Evolutionary conservation across 2,329 filamentous ascomycete species (phyloP), one percentile per base, ranked within the genome.

Genomic region (Scedosporium aurantiacum): DNA sequence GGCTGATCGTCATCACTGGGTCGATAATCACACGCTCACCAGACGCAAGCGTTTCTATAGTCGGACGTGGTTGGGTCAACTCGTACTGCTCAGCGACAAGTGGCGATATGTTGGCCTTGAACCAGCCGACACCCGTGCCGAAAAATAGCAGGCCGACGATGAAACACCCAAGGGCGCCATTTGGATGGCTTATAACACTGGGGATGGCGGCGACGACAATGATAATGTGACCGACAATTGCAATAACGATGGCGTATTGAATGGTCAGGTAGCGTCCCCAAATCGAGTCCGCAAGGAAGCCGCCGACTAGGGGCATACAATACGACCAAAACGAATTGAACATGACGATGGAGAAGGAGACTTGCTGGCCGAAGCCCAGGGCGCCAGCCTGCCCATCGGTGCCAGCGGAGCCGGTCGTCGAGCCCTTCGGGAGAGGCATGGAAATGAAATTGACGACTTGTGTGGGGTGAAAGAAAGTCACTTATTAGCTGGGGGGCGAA

Each of bases 91-190:
- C 86, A 21, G 84, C 83, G 64, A 89, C 84, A 25, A 88, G 73
- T 1, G 85, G 84, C 18, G 82, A 83, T 60, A 91, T 83, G 66
- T 91, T 91, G 50, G 86, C 74, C 75, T 91, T 91, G 78, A 91
- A 90, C 63, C 87, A 86, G 63, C 88, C 88, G 1, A 87, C 89
- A 45, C 88, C 88, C 12, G 90, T 70, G 23, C 77, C 77, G 60
- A 79, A 75, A 60, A 73, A 64, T 40, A 79, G 66, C 60, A 79
- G 73, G 7, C 84, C 86, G 68, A 90, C 79, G 61, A 89, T 77
- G 62, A 90, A 83, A 21, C 81, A 81, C 0, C 77, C 83, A 16
- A 89, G 76, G 0, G 85, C 79, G 25, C 81, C 79, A 76, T 80
- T 60, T 2, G 76, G 74, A 57, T 80, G 74, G 12, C 78, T 73